Base-by-base conservation (phyloP, 768 basidiomycete genomes). In the Tricholoma sp. region DNA sequence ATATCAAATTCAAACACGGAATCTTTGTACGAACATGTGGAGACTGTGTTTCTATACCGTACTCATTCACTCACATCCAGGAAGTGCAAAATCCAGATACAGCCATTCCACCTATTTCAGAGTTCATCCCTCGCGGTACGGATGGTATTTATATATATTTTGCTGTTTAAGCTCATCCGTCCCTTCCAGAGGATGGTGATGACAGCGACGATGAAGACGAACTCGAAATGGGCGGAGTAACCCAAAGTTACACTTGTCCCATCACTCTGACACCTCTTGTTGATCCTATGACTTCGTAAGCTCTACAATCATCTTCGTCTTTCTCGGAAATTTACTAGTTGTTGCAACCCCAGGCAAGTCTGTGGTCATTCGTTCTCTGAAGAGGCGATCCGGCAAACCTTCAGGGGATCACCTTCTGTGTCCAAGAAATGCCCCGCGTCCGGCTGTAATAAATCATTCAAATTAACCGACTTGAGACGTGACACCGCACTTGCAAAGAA, bases 131-230 rank as follows among this genome's bases (percentile, higher is more conserved):
- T 4, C 80, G 76, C 76, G 92, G 91, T 88, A 59, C 21, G 72
- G 39, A 35, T 47, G 47, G 31, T 8, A 46, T 21, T 22, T 45
- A 7, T 18, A 24, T 5, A 27, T 27, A 2, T 27, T 18, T 50
- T 31, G 4, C 21, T 37, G 50, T 8, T 43, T 24, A 54, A 46
- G 7, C n/a, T 24, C 16, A 35, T 35, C 34, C 50, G 52, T 32
- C 51, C 14, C 41, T 12, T 54, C n/a, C 68, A 94, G 93, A 94
- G 80, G 78, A 82, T 41, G 90, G 84, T 9, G 91, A 93, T 60
- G 84, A 80, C 29, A 90, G 88, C 54, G 90, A 90, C 57, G 85
- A 86, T 52, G 94, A 95, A 31, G 90, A 94, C 53, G 95, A 97
- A 11, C 71, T 98, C 31, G 88, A 94, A 71, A 76, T 96, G 51